phyloP scores from a whole-genome alignment of 305 asterid genomes.

The Striga hermonthica region DNA sequence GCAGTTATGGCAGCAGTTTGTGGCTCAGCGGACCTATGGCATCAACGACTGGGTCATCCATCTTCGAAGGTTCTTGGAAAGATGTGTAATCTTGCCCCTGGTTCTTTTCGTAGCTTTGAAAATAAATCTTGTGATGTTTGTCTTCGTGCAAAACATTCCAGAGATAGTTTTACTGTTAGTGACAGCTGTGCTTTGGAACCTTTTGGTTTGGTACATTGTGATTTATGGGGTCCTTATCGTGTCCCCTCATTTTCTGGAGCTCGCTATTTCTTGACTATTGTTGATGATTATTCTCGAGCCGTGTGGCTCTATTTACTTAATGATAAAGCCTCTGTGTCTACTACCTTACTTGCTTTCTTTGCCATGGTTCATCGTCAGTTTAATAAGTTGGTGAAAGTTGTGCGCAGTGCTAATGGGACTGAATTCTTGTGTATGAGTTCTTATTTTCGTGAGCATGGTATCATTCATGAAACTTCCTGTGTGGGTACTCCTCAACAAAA shows the following conservation, averaged over 20 bases:
- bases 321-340: not conserved
- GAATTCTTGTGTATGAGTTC: not conserved
- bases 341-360: not conserved
- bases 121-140: not conserved
- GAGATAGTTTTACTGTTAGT: not conserved
- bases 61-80: too few relatives aligned
- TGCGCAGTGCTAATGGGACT: not conserved
- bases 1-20: not conserved
- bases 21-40: not conserved
- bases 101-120: not conserved
- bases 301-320: not conserved
- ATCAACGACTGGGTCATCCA: not conserved
- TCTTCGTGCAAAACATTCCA: not conserved
- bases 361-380: not conserved
- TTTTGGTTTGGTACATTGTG: not conserved
- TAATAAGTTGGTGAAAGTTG: not conserved
- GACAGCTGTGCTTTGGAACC: not conserved
- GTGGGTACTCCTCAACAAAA: not conserved
- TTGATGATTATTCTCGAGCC: not conserved
- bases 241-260: not conserved
- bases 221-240: not conserved
- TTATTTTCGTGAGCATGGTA: not conserved
- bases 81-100: too few relatives aligned
- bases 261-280: not conserved
- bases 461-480: not conserved